These are phyloP conservation scores for Laguncularia racemosa DNA, from an alignment of 345 rosid genomes.

Conservation along the genomic window DNA sequence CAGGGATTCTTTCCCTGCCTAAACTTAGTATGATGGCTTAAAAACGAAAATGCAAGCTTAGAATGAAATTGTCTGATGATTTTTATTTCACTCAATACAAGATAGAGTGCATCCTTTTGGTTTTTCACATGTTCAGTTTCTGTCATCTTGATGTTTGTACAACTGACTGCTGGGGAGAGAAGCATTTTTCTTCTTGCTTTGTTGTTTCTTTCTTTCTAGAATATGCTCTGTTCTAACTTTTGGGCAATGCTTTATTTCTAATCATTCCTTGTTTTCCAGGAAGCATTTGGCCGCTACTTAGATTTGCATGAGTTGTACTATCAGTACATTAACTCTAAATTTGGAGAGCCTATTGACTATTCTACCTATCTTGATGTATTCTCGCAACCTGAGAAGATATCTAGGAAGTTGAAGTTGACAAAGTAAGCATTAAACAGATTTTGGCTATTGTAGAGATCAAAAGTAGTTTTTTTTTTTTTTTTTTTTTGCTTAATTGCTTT, in stretches of 20 bases:
- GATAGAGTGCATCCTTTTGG: too few species aligned
- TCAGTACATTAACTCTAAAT: constrained; percentile 74
- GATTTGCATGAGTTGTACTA: constrained; percentile 90
- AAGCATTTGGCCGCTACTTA: constrained; percentile 73
- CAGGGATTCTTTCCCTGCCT: too few species aligned
- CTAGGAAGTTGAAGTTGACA: constrained; percentile 56
- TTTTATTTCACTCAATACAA: too few species aligned
- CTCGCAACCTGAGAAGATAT: constrained; percentile 48
- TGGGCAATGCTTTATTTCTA: not conserved
- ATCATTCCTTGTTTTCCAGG: constrained; percentile 35
- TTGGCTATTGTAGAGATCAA: not conserved
- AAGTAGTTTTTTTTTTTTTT: not conserved
- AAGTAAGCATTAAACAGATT: constrained; percentile 30
- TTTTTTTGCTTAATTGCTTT: not conserved
- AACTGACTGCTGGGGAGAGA: too few species aligned
- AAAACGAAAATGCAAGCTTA: too few species aligned
- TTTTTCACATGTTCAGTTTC: too few species aligned
- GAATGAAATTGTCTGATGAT: too few species aligned
- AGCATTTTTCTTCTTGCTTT: too few species aligned
- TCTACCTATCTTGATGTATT: constrained; percentile 77
- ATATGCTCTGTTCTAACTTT: not conserved
- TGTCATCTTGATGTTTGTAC: too few species aligned
- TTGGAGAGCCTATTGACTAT: constrained; percentile 81
- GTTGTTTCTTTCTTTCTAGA: too few species aligned
- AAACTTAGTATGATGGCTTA: too few species aligned